Evolutionary conservation across 2,329 filamentous ascomycete species (phyloP), one percentile per base, ranked within the genome.

Genomic region (Aspergillus oerlinghausenensis): DNA sequence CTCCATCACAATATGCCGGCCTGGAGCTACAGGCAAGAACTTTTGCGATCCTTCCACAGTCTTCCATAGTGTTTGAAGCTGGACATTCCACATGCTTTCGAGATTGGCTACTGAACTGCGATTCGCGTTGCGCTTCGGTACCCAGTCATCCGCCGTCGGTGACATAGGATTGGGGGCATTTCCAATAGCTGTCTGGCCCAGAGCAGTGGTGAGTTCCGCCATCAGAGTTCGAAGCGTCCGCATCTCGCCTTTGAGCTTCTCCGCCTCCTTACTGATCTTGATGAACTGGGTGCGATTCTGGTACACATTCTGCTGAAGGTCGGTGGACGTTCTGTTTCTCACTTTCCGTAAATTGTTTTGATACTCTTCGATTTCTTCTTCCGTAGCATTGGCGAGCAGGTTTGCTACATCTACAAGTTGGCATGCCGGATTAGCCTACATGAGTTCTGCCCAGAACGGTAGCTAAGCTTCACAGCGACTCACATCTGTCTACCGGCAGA

Each of bases 221-320:
- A 99, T 97, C 52, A 97, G 82, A 62, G 90, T 90, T 48, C 90
- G 86, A 32, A 99, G 83, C 6, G 90, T 90, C 52, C 90, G 85
- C 94, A 99, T 97, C 73, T 99, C 94, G 55, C 86, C 85, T 76
- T 97, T 97, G 56, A 99, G 84, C 77, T 96, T 97, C 75, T 99
- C 94, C 1, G 95, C 94, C 77, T 99, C 94, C 75, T 97, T 97
- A 72, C 92, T 97, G 74, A 99, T 97, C 75, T 96, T 96, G 80
- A 99, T 97, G 70, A 99, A 99, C 69, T 97, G 94, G 0, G 91
- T 96, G 50, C 94, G 87, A 74, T 99, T 99, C 73, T 97, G 92
- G 75, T 96, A 93, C 51, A 99, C 89, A 75, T 92, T 97, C 70
- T 95, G 90, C 74, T 97, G 93, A 23, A 99, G 80, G 65, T 97